phyloP scores from a whole-genome alignment of 2,329 filamentous ascomycete species.

The Venturiaceae sp. region DNA sequence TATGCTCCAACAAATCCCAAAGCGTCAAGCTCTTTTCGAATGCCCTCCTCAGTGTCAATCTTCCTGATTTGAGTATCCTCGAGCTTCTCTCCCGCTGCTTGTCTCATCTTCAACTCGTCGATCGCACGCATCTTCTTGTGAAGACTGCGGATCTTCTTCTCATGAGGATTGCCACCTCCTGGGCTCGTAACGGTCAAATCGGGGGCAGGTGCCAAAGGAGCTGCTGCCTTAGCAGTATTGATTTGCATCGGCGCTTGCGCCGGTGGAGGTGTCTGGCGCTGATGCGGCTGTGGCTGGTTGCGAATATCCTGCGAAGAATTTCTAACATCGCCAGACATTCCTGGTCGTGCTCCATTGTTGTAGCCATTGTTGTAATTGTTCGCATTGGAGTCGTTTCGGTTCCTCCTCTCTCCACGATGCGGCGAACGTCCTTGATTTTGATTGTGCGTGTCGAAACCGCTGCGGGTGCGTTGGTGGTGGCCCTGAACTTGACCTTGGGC shows the following conservation, averaged over 20 bases:
- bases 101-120: conserved; percentile 94
- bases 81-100: conserved; percentile 88
- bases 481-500: conserved; percentile 42
- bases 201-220: conserved; percentile 20
- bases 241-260: not conserved
- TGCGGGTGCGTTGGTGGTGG: conserved; percentile 37
- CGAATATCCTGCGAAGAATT: not conserved
- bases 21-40: conserved; percentile 70
- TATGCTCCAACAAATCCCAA: conserved; percentile 30
- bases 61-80: conserved; percentile 99
- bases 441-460: conserved; percentile 17
- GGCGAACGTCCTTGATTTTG: conserved; percentile 12
- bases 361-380: not conserved
- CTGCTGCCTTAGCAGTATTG: not conserved
- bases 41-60: conserved; percentile 77
- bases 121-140: conserved; percentile 98
- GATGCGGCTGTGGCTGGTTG: not conserved
- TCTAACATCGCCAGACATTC: not conserved
- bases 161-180: conserved; percentile 46
- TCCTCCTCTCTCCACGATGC: not conserved
- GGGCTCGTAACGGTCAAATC: conserved; percentile 46
- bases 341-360: not conserved
- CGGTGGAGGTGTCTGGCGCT: not conserved
- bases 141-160: conserved; percentile 87
- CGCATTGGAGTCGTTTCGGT: not conserved